Evolutionary conservation across 2,329 filamentous ascomycete species (phyloP), one percentile per base, ranked within the genome.

Genomic region (Ophiognomonia clavigignenti-juglandacearum): DNA sequence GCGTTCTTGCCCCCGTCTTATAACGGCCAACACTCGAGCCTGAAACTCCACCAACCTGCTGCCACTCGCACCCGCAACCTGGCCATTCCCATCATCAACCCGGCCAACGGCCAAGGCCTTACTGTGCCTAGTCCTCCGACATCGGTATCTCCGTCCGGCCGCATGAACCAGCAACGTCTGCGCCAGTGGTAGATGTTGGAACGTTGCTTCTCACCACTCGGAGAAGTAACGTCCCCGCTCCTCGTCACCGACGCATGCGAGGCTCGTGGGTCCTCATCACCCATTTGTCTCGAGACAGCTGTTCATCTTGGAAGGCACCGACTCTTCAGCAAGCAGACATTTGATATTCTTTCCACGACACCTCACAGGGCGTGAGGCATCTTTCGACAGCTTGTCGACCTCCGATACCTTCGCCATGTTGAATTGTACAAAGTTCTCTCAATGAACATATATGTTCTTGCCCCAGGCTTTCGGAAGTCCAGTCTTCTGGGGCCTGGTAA

Each of bases 1-100:
- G 74, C 82, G 24, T 85, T 83, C 59, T 73, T 82, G 46, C 80
- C 84, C 44, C 77, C 83, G 27, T 69, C 75, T 58, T 86, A 80
- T 68, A 83, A 86, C 60, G 75, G 71, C 66, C 85, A 82, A 59
- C 81, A 75, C 51, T 68, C 71, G 53, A 82, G 68, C 75, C 59
- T 92, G 59, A 96, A 95, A 73, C 76, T 95, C 53, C 89, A 96
- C 70, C 92, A 96, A 74, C 89, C 91, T 52, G 78, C 91, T 53
- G 88, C 91, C 53, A 88, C 91, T 54, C 88, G 93, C 57, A 82
- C 86, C 49, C 88, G 90, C 68, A 97, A 96, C 67, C 89, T n/a
- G n/a, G n/a, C 93, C 61, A 97, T 97, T 57, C 92, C 92, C 50
- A 98, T 98, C 65, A 88, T 97, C 69, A 95, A 98, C 75, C 93